Base-by-base conservation (phyloP, 2,329 filamentous ascomycete genomes). In the Stemphylium vesicarium region DNA sequence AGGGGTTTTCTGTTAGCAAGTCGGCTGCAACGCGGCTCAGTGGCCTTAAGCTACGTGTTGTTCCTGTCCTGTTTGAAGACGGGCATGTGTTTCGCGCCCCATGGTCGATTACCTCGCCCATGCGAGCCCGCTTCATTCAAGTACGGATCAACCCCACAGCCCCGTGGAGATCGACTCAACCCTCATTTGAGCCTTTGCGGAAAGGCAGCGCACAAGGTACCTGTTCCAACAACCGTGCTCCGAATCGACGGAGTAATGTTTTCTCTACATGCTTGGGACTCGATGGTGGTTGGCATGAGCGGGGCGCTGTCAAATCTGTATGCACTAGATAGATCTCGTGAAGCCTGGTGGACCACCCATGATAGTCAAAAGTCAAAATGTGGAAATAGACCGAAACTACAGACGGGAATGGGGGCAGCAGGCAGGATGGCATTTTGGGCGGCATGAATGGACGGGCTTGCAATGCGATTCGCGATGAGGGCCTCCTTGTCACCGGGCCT, bases 271-370 rank as follows among this genome's bases (percentile, higher is more conserved):
- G 38, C 47, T 18, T 24, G 22, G 5, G 24, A 42, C 31, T 36
- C 41, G 39, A 22, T 7, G 16, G 13, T 12, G 37, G 18, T 10
- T 37, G 24, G 18, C 36, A 47, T 52, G 42, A 48, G 46, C 42
- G 29, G 49, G 41, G 52, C 53, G 50, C 49, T 59, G 39, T 48
- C 46, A 46, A 35, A 55, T 57, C 56, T 54, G 42, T 54, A 54
- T 66, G 61, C 56, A 59, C 57, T 68, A 68, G 54, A 64, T 68
- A 68, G 65, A 49, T 66, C 26, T 62, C 39, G 63, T 68, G 65
- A 68, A 52, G 32, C 51, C 37, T 55, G 55, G 48, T 32, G 39
- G 48, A 33, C 46, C 35, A 50, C 38, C 18, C 26, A 44, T 44
- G 38, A 35, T 45, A 16, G 18, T 22, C 32, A 40, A 37, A 36